Base-by-base conservation (phyloP, 306 rosid species). In the Rubus parviflorus region DNA sequence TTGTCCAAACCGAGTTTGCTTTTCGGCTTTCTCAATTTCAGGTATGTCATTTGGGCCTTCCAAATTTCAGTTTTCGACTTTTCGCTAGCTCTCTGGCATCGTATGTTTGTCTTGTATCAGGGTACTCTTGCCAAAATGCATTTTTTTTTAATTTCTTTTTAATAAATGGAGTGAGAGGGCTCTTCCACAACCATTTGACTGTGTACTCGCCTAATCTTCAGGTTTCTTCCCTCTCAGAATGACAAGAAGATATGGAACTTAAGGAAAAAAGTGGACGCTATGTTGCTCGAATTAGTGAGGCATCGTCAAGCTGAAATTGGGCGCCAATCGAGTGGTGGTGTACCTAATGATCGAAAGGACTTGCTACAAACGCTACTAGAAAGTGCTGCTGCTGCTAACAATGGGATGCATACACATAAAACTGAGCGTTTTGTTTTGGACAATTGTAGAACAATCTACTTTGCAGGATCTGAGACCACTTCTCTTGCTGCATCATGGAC, bases 381-480 rank as follows among this genome's bases (percentile, higher is more conserved):
- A 47, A 70, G 41, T 47, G 60, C 74, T 70, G 73, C 53, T 12
- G 40, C 20, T 66, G 22, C 52, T 13, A 20, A 35, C 53, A 11
- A 35, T 68, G 72, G 46, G 8, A 68, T 4, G 53, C 49, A 42
- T 17, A 16, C 45, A 8, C 72, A 13, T 35, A 68, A 70, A 25
- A 23, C 13, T 15, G 58, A 47, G 12, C 20, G 9, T 7, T 48
- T 70, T 16, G 49, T 70, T 70, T 40, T 70, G 22, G 74, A 70
- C 13, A 48, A 25, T 48, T 78, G 76, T n/a, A 69, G 53, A 66
- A 46, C 58, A 1, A 19, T 69, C 57, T 77, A 67, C 80, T 77
- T 77, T 42, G 80, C 40, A 3, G 80, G 80, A 56, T 62, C 61
- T 38, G 74, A 77, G 47, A 77, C 68, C 16, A 76, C 80, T 0